Conservation (phyloP, 1,139 yeast species). For the Meyerozyma elateridarum region DNA sequence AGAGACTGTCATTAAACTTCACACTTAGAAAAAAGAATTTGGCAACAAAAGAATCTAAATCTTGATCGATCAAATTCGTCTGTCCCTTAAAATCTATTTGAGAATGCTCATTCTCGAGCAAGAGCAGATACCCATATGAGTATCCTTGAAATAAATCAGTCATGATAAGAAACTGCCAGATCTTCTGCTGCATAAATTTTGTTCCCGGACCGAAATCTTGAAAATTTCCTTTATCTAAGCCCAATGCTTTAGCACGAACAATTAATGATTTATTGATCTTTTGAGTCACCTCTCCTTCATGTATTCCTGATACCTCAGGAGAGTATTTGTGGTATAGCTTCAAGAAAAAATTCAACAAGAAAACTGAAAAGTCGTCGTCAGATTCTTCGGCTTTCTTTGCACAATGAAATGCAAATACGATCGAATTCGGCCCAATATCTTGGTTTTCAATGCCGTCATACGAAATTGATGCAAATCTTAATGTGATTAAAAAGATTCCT, state of each 20-base stretch:
- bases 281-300: slow-evolving; percentile 41
- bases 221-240: slow-evolving; percentile 36
- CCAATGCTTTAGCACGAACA: slow-evolving; percentile 42
- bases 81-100: not conserved
- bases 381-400: not conserved
- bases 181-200: slow-evolving; percentile 18
- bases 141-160: slow-evolving; percentile 34
- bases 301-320: slow-evolving; percentile 50
- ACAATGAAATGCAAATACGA: not conserved
- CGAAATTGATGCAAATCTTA: slow-evolving; percentile 39
- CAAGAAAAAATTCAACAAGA: slow-evolving; percentile 16
- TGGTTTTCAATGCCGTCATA: not conserved
- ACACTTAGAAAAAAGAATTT: not conserved
- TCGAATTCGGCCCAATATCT: not conserved
- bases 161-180: slow-evolving; percentile 28
- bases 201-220: slow-evolving; percentile 18
- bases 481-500: slow-evolving; percentile 37
- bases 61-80: not conserved
- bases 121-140: slow-evolving; percentile 29
- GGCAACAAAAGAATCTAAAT: not conserved
- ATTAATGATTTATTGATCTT: slow-evolving; percentile 33
- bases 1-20: not conserved
- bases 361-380: slow-evolving; percentile 1
- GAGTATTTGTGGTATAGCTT: slow-evolving; percentile 38
- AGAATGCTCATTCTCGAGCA: not conserved